Percentiles rank a stretch among this genome's conserved stretches.
Conservation (phyloP, 2,329 filamentous ascomycete species). For the Rugonectria rugulosa region DNA sequence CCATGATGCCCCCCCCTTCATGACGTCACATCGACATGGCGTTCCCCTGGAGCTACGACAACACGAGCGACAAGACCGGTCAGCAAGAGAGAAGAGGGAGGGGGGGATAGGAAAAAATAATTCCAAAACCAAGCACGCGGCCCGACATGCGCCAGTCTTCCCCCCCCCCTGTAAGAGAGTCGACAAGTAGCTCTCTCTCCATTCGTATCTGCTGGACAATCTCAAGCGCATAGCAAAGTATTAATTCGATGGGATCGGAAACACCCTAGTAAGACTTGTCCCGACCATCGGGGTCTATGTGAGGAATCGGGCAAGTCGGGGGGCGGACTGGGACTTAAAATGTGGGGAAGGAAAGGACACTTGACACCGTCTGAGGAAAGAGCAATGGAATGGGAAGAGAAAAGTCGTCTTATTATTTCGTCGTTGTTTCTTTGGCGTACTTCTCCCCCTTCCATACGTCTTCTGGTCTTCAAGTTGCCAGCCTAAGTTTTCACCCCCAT, state of each 20-base stretch:
- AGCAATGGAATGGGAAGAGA: no score
- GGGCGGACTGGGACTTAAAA: no score
- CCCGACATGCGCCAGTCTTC: not conserved
- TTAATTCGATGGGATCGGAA: not conserved
- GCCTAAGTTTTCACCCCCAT: no score
- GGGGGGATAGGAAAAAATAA: not conserved
- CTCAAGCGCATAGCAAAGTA: not conserved
- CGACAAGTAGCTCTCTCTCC: no score
- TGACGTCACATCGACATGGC: slow-evolving; percentile 13
- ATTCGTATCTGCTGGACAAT: not conserved
- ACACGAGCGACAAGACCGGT: not conserved
- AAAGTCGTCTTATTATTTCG: no score
- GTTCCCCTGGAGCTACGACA: not conserved
- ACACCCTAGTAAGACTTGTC: slow-evolving; percentile 15
- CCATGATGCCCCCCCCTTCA: not conserved
- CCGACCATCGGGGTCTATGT: slow-evolving; percentile 15
- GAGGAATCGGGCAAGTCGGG: slow-evolving; percentile 8
- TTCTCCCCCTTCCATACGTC: no score
- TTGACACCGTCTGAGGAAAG: no score
- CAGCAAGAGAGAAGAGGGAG: not conserved
- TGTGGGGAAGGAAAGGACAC: no score
- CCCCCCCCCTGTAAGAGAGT: no score
- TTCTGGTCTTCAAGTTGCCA: no score
- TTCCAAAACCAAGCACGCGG: not conserved
- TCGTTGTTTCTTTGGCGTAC: no score